Conservation (phyloP, 78 protist genomes). For the Planoprotostelium fungivorum region DNA sequence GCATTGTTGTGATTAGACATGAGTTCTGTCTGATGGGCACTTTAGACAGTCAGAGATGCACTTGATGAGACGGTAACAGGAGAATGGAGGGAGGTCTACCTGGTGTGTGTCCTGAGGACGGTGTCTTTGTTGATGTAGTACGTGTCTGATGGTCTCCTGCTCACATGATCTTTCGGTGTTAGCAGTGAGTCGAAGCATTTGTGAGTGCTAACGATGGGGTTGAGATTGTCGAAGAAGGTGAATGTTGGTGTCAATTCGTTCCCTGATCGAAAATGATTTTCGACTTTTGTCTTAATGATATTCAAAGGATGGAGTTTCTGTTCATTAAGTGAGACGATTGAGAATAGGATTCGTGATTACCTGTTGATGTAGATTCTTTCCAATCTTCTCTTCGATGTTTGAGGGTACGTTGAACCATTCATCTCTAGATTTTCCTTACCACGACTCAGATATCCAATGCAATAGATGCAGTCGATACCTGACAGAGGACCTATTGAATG, state of each 20-base stretch:
- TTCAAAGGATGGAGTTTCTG: conserved; percentile 36
- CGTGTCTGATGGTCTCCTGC: conserved; percentile 74
- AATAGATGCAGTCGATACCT: not conserved
- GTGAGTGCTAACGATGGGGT: conserved; percentile 12
- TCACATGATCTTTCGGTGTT: conserved; percentile 67
- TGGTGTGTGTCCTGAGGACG: conserved; percentile 68
- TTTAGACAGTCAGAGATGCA: too few relatives aligned
- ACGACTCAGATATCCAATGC: not conserved
- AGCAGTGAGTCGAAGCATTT: conserved; percentile 65
- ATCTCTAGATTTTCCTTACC: not conserved
- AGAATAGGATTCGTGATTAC: not conserved
- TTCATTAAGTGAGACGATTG: not conserved
- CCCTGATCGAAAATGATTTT: conserved; percentile 28
- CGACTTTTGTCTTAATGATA: conserved; percentile 37
- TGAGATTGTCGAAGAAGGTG: conserved; percentile 31
- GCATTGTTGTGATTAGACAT: conserved; percentile 17
- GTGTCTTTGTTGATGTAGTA: conserved; percentile 35
- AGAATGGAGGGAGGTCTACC: not conserved
- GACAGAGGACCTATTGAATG: too few relatives aligned
- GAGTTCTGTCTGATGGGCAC: conserved; percentile 77
- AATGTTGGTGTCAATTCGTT: conserved; percentile 2
- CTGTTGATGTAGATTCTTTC: conserved; percentile 21
- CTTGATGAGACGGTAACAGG: too few relatives aligned
- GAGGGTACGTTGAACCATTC: conserved; percentile 19
- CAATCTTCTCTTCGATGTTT: conserved; percentile 17